A percentile compares a stretch with the other conserved stretches of the same genome.
Evolutionary conservation across 805 yeast genomes (phyloP).

Genomic region (Yarrowia divulgata): DNA sequence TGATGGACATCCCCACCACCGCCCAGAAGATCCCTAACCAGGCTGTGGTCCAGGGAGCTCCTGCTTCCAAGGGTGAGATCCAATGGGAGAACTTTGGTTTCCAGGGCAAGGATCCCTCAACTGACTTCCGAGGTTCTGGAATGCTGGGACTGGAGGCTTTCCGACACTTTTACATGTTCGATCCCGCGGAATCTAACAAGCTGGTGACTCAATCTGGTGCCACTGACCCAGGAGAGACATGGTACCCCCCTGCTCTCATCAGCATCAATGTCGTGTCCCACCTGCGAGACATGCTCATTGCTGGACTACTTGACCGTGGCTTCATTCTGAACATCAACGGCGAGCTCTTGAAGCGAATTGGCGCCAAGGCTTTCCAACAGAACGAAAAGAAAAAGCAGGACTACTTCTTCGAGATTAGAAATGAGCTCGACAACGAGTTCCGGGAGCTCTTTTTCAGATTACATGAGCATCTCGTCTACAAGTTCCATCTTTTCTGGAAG

Average conservation of each 20-base stretch:
- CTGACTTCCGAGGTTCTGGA: constrained; percentile 49
- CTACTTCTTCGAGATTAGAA: constrained; percentile 3
- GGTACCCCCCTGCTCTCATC: constrained; percentile 48
- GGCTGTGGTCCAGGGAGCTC: constrained; percentile 7
- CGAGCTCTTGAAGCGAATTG: constrained; percentile 6
- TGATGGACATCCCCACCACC: constrained; percentile 21
- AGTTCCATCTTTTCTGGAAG: constrained; percentile 46
- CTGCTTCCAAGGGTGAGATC: constrained; percentile 34
- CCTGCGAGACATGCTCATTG: constrained; percentile 30
- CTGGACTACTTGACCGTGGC: constrained; percentile 22
- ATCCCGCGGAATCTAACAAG: constrained; percentile 28
- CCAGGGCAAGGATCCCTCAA: constrained; percentile 50
- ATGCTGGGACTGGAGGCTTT: constrained; percentile 29
- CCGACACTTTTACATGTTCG: constrained; percentile 35
- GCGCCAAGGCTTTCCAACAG: neutral
- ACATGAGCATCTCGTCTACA: constrained; percentile 42
- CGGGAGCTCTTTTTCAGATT: constrained; percentile 32
- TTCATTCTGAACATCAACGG: constrained; percentile 24
- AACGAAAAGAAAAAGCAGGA: constrained; percentile 16
- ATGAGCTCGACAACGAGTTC: constrained; percentile 3
- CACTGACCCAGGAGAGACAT: constrained; percentile 37
- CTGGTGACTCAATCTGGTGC: constrained; percentile 21
- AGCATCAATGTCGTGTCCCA: constrained; percentile 44
- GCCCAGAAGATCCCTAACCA: constrained; percentile 22
- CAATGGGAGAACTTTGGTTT: constrained; percentile 51